A percentile compares a stretch with the other conserved stretches of the same genome.
These are phyloP conservation scores for Fusarium caatingaense DNA, from an alignment of 2,329 filamentous ascomycete species.

Conservation along the genomic window DNA sequence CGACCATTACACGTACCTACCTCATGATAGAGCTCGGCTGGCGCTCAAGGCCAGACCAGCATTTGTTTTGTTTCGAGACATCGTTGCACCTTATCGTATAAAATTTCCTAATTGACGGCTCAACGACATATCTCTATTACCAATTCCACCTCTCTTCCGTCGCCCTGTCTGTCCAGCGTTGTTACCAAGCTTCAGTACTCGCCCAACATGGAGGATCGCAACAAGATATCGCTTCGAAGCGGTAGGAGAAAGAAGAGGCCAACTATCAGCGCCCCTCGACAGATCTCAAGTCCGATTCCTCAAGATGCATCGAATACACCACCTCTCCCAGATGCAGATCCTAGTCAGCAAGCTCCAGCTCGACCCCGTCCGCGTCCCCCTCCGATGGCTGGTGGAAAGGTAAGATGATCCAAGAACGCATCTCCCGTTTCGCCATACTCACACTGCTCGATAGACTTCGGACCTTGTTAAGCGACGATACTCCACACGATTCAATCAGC, in stretches of 20 bases:
- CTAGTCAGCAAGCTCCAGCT: constrained; percentile 34
- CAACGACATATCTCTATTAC: neutral
- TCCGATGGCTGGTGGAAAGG: constrained; percentile 67
- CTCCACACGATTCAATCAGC: constrained; percentile 88
- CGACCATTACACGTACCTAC: constrained; percentile 24
- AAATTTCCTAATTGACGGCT: neutral
- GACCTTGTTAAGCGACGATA: constrained; percentile 96
- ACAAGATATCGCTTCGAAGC: constrained; percentile 72
- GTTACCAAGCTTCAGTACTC: constrained; percentile 11
- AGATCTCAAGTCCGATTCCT: constrained; percentile 71
- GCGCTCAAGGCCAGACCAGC: constrained; percentile 32
- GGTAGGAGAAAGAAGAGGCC: constrained; percentile 72
- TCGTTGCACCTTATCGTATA: constrained; percentile 5
- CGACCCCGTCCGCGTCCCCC: constrained; percentile 60
- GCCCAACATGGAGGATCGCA: constrained; percentile 66
- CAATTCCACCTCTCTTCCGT: neutral
- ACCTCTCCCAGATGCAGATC: constrained; percentile 42
- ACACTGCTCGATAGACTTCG: constrained; percentile 62
- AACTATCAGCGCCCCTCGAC: constrained; percentile 69
- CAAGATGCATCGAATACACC: constrained; percentile 58
- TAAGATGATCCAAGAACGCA: constrained; percentile 44
- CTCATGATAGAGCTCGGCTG: constrained; percentile 32
- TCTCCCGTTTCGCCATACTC: constrained; percentile 25
- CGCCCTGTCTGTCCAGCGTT: neutral
- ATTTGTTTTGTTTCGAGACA: constrained; percentile 10